Conservation (phyloP, 2,329 filamentous ascomycete species). For the Alternaria sp. region DNA sequence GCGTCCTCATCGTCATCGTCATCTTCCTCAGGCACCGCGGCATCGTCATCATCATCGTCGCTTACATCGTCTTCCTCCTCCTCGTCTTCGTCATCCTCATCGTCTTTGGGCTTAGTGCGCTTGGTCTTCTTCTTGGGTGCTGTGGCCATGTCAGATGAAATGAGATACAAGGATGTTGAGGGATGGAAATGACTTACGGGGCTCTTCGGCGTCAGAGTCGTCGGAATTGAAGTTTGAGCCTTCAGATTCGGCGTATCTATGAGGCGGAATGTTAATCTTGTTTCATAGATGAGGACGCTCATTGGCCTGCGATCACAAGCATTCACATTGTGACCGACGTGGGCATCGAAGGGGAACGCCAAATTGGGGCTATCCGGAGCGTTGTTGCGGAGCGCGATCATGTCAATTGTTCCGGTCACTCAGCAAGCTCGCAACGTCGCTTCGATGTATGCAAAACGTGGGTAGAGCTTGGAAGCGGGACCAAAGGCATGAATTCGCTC, state of each 20-base stretch:
- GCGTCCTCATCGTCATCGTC: conserved; percentile 46
- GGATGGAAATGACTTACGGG: conserved; percentile 36
- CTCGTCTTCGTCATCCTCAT: conserved; percentile 42
- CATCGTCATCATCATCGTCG: conserved; percentile 15
- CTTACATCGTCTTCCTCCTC: conserved; percentile 37
- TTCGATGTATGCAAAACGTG: conserved; percentile 21
- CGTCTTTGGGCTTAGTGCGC: conserved; percentile 40
- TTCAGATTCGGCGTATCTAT: conserved; percentile 50
- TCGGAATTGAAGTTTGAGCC: conserved; percentile 49
- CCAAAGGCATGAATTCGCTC: conserved; percentile 20
- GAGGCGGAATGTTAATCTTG: conserved; percentile 26
- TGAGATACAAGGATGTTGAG: not conserved
- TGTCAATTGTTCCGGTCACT: not conserved
- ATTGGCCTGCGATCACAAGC: too few species aligned
- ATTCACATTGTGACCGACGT: not conserved
- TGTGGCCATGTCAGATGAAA: conserved; percentile 13
- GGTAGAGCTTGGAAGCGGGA: conserved; percentile 21
- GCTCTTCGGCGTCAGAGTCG: conserved; percentile 47
- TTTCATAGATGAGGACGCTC: not conserved
- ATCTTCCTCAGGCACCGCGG: conserved; percentile 32
- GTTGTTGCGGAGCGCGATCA: not conserved
- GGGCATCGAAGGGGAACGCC: not conserved
- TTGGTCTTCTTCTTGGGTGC: conserved; percentile 50
- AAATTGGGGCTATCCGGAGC: not conserved
- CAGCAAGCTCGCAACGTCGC: conserved; percentile 25